A percentile compares a stretch with the other conserved stretches of the same genome.
Evolutionary conservation across 495 filamentous ascomycete species (phyloP).

Genomic region (Hyaloscypha variabilis): DNA sequence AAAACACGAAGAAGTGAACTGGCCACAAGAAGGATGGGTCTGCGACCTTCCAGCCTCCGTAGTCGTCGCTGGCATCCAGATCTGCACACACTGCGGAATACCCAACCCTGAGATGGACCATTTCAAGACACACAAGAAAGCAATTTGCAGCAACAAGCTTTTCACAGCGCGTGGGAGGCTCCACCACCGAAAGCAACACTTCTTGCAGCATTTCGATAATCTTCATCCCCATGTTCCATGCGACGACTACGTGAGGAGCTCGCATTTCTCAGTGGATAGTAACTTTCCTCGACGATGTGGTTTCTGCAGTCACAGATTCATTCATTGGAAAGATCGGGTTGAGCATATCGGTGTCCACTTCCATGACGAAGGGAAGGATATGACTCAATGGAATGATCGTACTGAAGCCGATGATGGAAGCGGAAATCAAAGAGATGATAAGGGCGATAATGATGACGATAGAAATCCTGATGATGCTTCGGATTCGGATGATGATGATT

Average conservation of each 20-base stretch:
- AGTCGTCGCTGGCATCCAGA: neutral
- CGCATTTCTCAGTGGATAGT: neutral
- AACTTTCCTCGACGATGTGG: constrained; percentile 1
- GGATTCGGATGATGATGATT: neutral
- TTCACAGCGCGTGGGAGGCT: neutral
- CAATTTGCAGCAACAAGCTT: neutral
- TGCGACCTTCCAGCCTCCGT: neutral
- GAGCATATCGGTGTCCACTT: constrained; percentile 3
- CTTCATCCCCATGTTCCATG: constrained; percentile 1
- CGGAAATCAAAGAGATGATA: neutral
- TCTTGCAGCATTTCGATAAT: neutral
- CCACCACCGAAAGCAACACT: neutral
- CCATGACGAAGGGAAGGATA: constrained; percentile 3
- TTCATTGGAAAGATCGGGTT: constrained; percentile 1
- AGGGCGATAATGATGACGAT: neutral
- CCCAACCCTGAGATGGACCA: constrained; percentile 2
- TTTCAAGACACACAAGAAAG: neutral
- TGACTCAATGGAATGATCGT: constrained; percentile 3
- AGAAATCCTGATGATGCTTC: neutral
- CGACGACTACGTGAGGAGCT: neutral
- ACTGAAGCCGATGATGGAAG: neutral
- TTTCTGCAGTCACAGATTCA: neutral
- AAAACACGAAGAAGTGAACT: neutral
- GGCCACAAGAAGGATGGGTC: constrained; percentile 8
- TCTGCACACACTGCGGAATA: constrained; percentile 1